A percentile compares a stretch with the other conserved stretches of the same genome.
These are phyloP conservation scores for Euphrasia arctica DNA, from an alignment of 305 asterid species.

Conservation along the genomic window DNA sequence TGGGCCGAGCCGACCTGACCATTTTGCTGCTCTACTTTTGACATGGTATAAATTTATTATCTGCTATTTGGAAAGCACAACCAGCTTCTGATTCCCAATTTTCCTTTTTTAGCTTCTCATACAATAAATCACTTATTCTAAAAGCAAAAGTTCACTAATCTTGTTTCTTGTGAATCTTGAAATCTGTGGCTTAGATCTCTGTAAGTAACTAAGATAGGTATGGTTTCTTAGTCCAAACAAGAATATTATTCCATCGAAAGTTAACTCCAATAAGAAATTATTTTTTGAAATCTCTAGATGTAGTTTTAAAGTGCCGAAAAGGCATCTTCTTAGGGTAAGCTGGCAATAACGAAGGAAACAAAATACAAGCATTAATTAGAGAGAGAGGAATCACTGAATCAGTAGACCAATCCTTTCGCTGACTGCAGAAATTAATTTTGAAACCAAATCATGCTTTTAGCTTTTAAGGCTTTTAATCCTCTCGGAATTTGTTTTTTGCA, in stretches of 20 bases:
- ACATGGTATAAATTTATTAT: no score
- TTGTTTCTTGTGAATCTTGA: no score
- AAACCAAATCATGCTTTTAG: conserved; percentile 1
- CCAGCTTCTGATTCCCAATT: no score
- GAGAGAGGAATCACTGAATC: no score
- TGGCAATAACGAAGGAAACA: neutral
- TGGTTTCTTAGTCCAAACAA: conserved; percentile 5
- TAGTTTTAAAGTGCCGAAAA: conserved; percentile 3
- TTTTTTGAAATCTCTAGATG: conserved; percentile 4
- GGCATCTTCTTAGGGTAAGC: neutral
- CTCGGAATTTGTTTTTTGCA: neutral
- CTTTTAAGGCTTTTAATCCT: neutral
- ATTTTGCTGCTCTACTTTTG: no score
- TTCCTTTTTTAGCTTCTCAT: neutral
- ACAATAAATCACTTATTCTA: neutral
- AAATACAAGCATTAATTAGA: no score
- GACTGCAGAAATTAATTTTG: neutral
- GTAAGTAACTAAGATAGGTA: neutral
- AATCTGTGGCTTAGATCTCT: no score
- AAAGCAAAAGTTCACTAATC: no score
- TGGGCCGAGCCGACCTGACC: no score
- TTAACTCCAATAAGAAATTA: neutral
- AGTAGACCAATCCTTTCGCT: no score
- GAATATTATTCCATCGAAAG: neutral
- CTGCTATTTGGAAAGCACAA: no score